A percentile compares a stretch with the other conserved stretches of the same genome.
These are phyloP conservation scores for Micromonas commoda DNA, from an alignment of 139 green algal species.

Conservation along the genomic window DNA sequence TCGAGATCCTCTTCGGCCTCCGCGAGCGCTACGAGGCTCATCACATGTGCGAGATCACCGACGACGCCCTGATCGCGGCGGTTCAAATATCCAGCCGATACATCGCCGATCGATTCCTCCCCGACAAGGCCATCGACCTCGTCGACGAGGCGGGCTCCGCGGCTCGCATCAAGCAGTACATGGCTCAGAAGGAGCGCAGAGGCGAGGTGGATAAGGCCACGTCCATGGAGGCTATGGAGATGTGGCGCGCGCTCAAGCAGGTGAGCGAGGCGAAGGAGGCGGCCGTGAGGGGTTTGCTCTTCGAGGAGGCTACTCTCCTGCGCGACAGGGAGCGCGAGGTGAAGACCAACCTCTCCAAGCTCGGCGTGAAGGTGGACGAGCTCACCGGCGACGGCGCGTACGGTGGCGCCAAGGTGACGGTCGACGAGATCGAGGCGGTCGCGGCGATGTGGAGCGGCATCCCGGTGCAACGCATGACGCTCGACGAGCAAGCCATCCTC, in stretches of 20 bases:
- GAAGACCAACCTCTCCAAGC: neutral
- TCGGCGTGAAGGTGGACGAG: neutral
- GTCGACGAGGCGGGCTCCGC: conserved; percentile 90
- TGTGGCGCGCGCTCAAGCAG: conserved; percentile 2
- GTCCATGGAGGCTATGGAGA: conserved; percentile 8
- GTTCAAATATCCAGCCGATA: conserved; percentile 61
- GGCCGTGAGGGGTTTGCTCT: conserved; percentile 54
- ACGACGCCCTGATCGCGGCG: conserved; percentile 49
- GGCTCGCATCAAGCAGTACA: conserved; percentile 72
- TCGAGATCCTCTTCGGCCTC: conserved; percentile 71
- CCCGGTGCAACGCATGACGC: conserved; percentile 53
- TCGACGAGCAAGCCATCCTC: conserved; percentile 55
- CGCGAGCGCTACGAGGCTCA: conserved; percentile 76
- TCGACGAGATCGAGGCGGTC: conserved; percentile 80
- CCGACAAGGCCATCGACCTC: conserved; percentile 97
- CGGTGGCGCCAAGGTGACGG: conserved; percentile 43
- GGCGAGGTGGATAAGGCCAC: neutral
- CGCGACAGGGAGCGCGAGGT: conserved; percentile 51
- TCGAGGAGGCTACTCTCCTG: conserved; percentile 79
- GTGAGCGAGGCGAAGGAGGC: conserved; percentile 73
- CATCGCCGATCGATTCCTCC: conserved; percentile 81
- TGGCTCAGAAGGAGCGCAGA: conserved; percentile 24
- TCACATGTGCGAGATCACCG: conserved; percentile 64
- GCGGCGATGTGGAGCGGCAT: conserved; percentile 79
- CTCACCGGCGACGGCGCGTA: neutral